These are phyloP conservation scores for Taphrina wiesneri DNA, from an alignment of 1,139 yeast species.

Conservation along the genomic window DNA sequence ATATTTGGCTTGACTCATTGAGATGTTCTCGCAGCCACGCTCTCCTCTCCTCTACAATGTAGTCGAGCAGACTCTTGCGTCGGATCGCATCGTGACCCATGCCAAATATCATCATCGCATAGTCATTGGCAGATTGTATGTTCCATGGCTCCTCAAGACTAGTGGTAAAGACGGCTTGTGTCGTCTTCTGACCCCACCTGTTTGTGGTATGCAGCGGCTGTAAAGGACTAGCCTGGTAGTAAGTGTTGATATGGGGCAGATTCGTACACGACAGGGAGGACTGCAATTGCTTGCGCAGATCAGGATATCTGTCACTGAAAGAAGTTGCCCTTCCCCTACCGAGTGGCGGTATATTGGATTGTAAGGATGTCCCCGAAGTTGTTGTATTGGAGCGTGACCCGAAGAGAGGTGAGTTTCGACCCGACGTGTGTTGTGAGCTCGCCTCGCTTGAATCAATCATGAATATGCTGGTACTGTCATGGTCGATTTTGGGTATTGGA, in stretches of 20 bases:
- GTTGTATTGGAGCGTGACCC: slow-evolving; percentile 20
- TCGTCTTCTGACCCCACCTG: slow-evolving; percentile 25
- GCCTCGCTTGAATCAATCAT: background rate
- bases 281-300: slow-evolving; percentile 18
- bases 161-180: slow-evolving; percentile 64
- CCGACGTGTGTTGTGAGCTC: slow-evolving; percentile 17
- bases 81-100: slow-evolving; percentile 65
- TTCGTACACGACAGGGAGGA: slow-evolving; percentile 31
- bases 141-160: slow-evolving; percentile 74
- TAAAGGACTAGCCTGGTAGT: slow-evolving; percentile 21
- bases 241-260: slow-evolving; percentile 21
- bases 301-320: slow-evolving; percentile 26
- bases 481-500: slow-evolving; percentile 6
- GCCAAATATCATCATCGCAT: slow-evolving; percentile 86
- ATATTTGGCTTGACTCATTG: background rate
- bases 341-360: background rate
- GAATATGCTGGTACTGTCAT: background rate
- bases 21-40: slow-evolving; percentile 35
- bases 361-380: slow-evolving; percentile 19
- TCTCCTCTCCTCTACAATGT: slow-evolving; percentile 68
- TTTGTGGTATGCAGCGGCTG: slow-evolving; percentile 22
- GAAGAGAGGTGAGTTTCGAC: slow-evolving; percentile 9
- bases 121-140: slow-evolving; percentile 80
- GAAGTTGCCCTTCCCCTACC: slow-evolving; percentile 17
- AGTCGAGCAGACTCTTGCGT: slow-evolving; percentile 63